Conservation (phyloP, 768 basidiomycete genomes). For the Auriculariales sp. region DNA sequence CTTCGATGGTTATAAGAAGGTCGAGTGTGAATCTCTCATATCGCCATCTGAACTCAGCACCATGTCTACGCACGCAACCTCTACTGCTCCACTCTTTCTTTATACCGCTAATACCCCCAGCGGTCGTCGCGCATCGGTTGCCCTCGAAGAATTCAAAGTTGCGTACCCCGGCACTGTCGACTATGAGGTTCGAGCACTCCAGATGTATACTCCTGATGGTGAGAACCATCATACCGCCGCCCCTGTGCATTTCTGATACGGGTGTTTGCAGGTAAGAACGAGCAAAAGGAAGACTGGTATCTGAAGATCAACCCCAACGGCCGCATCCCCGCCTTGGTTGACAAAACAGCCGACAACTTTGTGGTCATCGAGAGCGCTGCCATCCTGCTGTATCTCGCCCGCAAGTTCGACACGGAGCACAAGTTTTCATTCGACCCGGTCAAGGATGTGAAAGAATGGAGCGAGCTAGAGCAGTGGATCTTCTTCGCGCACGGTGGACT, state of each 20-base stretch:
- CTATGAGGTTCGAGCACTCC: constrained; percentile 29
- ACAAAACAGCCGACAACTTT: constrained; percentile 47
- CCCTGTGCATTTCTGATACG: constrained; percentile 22
- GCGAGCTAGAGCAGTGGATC: constrained; percentile 72
- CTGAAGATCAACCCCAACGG: constrained; percentile 28
- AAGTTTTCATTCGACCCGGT: constrained; percentile 49
- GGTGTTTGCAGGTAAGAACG: constrained; percentile 40
- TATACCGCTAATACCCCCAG: constrained; percentile 47
- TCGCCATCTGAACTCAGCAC: not conserved
- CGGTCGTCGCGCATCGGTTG: constrained; percentile 32
- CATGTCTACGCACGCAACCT: not conserved
- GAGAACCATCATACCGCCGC: not conserved
- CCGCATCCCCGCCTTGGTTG: constrained; percentile 53
- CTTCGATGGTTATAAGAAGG: too few relatives aligned
- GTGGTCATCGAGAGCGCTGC: constrained; percentile 64
- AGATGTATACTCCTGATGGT: not conserved
- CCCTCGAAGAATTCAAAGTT: constrained; percentile 50
- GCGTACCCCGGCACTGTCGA: constrained; percentile 29
- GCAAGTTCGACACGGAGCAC: constrained; percentile 67
- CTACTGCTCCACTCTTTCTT: constrained; percentile 15
- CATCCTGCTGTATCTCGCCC: constrained; percentile 68
- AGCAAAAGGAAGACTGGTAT: constrained; percentile 77
- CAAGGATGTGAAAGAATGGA: constrained; percentile 42
- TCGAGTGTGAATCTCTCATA: too few relatives aligned
- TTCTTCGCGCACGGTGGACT: constrained; percentile 42